A percentile compares a stretch with the other conserved stretches of the same genome.
Conservation (phyloP, 176 grass and related monocot species). For the Zoysia japonica region DNA sequence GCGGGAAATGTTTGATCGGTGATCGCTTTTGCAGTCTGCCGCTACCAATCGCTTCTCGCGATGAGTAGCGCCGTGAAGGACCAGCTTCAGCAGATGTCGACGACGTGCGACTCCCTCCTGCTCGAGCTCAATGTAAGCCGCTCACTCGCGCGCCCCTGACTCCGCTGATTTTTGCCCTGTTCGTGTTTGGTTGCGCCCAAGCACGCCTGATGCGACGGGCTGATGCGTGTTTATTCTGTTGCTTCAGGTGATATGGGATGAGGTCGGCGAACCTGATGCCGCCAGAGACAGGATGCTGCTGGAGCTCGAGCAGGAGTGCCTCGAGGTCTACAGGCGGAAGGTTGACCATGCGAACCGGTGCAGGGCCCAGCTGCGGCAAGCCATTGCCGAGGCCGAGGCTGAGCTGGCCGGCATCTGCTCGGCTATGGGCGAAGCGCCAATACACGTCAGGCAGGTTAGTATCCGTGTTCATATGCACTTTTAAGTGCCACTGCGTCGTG, state of each 20-base stretch:
- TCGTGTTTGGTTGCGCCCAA: no score
- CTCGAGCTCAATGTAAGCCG: slow-evolving; percentile 69
- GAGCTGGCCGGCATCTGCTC: slow-evolving; percentile 80
- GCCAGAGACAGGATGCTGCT: slow-evolving; percentile 64
- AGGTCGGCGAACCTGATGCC: slow-evolving; percentile 67
- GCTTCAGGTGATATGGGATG: slow-evolving; percentile 80
- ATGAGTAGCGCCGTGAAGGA: slow-evolving; percentile 60
- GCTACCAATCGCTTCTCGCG: slow-evolving; percentile 8
- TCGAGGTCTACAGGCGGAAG: slow-evolving; percentile 70
- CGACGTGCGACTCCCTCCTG: slow-evolving; percentile 66
- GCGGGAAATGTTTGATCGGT: slow-evolving; percentile 18
- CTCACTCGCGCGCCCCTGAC: background rate
- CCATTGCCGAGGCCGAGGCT: slow-evolving; percentile 71
- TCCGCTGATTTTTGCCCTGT: background rate
- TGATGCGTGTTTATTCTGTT: slow-evolving; percentile 9
- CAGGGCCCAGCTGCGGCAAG: slow-evolving; percentile 63
- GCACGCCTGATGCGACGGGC: background rate
- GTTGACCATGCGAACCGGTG: slow-evolving; percentile 64
- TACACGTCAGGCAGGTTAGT: slow-evolving; percentile 63
- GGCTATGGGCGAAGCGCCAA: slow-evolving; percentile 60
- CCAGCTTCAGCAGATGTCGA: slow-evolving; percentile 65
- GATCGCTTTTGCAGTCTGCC: slow-evolving; percentile 28
- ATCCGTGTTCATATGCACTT: slow-evolving; percentile 12
- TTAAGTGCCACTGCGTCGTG: background rate
- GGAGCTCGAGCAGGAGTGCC: slow-evolving; percentile 77